phyloP scores from a whole-genome alignment of 2,329 filamentous ascomycete species.

The Helminthosporium solani region DNA sequence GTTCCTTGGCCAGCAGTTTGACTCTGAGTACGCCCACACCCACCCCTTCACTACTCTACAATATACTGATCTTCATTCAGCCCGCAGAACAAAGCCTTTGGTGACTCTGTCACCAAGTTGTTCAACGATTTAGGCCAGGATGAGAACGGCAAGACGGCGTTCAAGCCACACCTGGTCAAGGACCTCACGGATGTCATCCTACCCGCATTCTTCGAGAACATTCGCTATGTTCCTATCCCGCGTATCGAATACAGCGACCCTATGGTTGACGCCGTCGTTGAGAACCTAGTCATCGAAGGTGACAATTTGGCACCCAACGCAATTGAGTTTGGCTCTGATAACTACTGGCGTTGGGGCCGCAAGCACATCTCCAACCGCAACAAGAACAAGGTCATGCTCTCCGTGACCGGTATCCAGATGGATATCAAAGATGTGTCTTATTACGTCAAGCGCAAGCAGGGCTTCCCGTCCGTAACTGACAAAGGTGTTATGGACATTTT shows the following conservation, averaged over 20 bases:
- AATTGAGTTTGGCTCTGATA: slow-evolving; percentile 83
- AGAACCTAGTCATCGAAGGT: slow-evolving; percentile 93
- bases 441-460: slow-evolving; percentile 92
- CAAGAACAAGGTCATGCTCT: slow-evolving; percentile 81
- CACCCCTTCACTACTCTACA: not conserved
- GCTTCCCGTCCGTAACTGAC: slow-evolving; percentile 86
- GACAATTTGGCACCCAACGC: slow-evolving; percentile 97
- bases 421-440: slow-evolving; percentile 79
- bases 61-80: not conserved
- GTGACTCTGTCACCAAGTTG: slow-evolving; percentile 72
- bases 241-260: slow-evolving; percentile 89
- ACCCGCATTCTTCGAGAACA: slow-evolving; percentile 76
- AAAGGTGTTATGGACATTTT: slow-evolving; percentile 86
- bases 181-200: slow-evolving; percentile 86
- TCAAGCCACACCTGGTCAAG: slow-evolving; percentile 91
- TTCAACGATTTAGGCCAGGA: slow-evolving; percentile 91
- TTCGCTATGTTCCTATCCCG: slow-evolving; percentile 88
- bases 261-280: slow-evolving; percentile 82
- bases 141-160: slow-evolving; percentile 75
- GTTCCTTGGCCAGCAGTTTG: slow-evolving; percentile 86
- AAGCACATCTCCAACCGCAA: slow-evolving; percentile 80
- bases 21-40: slow-evolving; percentile 59
- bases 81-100: slow-evolving; percentile 80
- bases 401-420: slow-evolving; percentile 87
- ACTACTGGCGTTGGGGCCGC: slow-evolving; percentile 93